Base-by-base conservation (phyloP, 306 rosid genomes). In the Myrica gale region DNA sequence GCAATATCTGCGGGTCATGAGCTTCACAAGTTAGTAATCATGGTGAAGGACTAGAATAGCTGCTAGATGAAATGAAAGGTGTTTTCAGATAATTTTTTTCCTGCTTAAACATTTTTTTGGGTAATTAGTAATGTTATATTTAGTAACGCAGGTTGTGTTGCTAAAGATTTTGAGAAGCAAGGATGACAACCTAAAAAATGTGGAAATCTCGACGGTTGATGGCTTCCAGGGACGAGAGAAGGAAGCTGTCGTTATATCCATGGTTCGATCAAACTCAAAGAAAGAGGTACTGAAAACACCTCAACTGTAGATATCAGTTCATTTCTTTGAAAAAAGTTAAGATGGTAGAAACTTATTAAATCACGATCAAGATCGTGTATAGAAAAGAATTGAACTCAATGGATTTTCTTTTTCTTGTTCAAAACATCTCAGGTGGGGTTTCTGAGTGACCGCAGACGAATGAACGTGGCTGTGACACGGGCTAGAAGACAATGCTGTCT, bases 141-240 rank as follows among this genome's bases (percentile, higher is more conserved):
- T 66, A 4, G 9, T 76, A 57, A 84, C 81, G 85, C 90, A 95
- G 97, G 97, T 89, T 82, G 96, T 95, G 77, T 79, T 90, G 32
- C 88, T 95, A 58, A 92, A 82, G 87, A 90, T 83, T 84, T 88
- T 95, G 87, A 95, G 45, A 87, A 88, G 85, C 85, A 92, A 90
- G 78, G 97, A 92, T 60, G 85, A 78, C 84, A 81, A 75, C 70
- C 83, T 95, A 65, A 95, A 89, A 82, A 90, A 88, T 79, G 67
- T 92, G 78, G 99, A 95, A 82, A 92, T 95, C 62, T 95, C 99
- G 54, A 95, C 99, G 55, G 99, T 95, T 74, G 99, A 95, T 73
- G 99, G 99, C 58, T 95, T 95, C 85, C 99, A 95, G 73, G 97
- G 99, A 61, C 85, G 99, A 79, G 99, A 95, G 83, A 95, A 95